Base-by-base conservation (phyloP, 1,139 yeast species). In the Kazachstania sp. region DNA sequence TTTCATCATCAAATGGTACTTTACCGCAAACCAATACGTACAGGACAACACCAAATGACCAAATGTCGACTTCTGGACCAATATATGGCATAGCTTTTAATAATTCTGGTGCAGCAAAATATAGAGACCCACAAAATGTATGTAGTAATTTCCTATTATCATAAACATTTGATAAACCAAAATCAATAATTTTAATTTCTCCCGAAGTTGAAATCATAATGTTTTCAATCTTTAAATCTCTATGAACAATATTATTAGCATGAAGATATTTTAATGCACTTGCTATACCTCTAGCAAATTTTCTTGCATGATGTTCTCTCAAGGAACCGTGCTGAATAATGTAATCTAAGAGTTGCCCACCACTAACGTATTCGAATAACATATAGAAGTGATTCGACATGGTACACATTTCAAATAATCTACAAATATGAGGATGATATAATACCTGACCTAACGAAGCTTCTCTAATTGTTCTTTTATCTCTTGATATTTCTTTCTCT, bases 71-170 rank as follows among this genome's bases (percentile, higher is more conserved):
- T 65, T 94, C 98, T 0, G 98, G 98, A 0, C 98, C 99, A 34
- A 78, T 73, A 60, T 94, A 94, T 0, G 97, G 97, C 54, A 82
- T 81, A 0, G 97, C 98, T 51, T 86, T 84, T 50, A 94, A 73
- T 55, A 94, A 73, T 65, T 94, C 99, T 0, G 99, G 99, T 0
- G 99, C 98, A 0, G 98, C 99, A 74, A 92, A 94, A 66, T 94
- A 94, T 46, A 94, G 73, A 1, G 97, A 88, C 1, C 99, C 99
- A 73, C 99, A 94, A 64, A 87, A 94, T 0, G 99, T 94, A 61
- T 86, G 87, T 58, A 94, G 76, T 47, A 87, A 71, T 43, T 80
- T 73, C 51, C 78, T 78, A 23, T 83, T 80, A 38, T 90, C 79
- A 64, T 79, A 94, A 62, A 94, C 71, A 66, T 94, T 94, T 12